Base-by-base conservation (phyloP, 768 basidiomycete species). In the Tephrocybe rancida region DNA sequence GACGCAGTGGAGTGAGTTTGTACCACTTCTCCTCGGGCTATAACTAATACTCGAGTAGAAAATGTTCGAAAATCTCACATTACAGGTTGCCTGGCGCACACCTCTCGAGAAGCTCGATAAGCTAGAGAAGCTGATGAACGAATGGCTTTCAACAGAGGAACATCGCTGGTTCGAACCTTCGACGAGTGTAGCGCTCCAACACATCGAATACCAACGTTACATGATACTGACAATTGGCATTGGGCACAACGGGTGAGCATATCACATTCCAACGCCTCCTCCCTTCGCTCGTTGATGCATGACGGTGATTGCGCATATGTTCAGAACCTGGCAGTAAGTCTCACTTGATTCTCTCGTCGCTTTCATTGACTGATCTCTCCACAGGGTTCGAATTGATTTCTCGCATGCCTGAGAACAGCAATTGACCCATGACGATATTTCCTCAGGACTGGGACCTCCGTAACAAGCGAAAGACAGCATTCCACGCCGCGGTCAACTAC, bases 31-130 rank as follows among this genome's bases (percentile, higher is more conserved):
- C 41, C 53, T n/a, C 8, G 21, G 35, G 19, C 27, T 22, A 29
- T 34, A 45, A 45, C 61, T 34, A 69, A 37, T 60, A 11, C 45
- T 3, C 21, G 30, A 50, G n/a, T 35, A 86, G 77, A 86, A 89
- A 77, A 89, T 84, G 62, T 82, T 74, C 10, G 90, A 90, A 66
- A 78, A 69, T 50, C 64, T 86, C 44, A 83, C 82, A 7, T 79
- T 91, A 76, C 87, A 90, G 63, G 76, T 92, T 22, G 81, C 84
- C 16, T 92, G 90, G 88, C 79, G 79, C 10, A 92, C 89, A 2
- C 85, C 90, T 1, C 66, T 88, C 26, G 78, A 77, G 41, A 91
- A 88, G 67, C 67, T 92, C 0, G 90, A 92, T 59, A 78, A 76
- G 22, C 78, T 92, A 5, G 86, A 90, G 64, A 76, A 77, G 50